A percentile compares a stretch with the other conserved stretches of the same genome.
These are phyloP conservation scores for Thoreauomyces humboldtii DNA, from an alignment of 192 early-diverging fungal species.

Conservation along the genomic window DNA sequence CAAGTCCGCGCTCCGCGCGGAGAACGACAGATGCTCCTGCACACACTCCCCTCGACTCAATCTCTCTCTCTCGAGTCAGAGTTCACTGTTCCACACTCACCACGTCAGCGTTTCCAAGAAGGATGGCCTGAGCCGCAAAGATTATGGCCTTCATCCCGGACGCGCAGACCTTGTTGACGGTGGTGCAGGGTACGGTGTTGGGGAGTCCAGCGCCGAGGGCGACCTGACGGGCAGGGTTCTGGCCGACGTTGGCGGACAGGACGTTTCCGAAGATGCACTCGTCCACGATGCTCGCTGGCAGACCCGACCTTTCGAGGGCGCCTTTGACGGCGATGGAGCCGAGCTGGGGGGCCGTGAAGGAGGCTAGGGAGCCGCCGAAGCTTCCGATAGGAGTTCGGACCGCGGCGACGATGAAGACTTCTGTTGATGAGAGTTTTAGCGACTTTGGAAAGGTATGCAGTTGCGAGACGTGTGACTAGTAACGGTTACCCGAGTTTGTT, in stretches of 20 bases:
- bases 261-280: slow-evolving; percentile 98
- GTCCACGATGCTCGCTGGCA: slow-evolving; percentile 81
- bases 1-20: too few species aligned
- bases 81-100: too few species aligned
- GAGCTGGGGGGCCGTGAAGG: slow-evolving; percentile 78
- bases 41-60: too few species aligned
- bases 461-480: too few species aligned
- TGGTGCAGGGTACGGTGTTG: slow-evolving; percentile 81
- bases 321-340: slow-evolving; percentile 86
- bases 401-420: slow-evolving; percentile 86
- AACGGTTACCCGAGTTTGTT: slow-evolving; percentile 1
- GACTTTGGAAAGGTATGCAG: not conserved
- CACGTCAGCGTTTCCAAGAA: slow-evolving; percentile 47
- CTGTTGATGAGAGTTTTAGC: not conserved
- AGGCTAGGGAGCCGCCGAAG: slow-evolving; percentile 85
- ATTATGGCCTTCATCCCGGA: slow-evolving; percentile 95
- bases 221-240: slow-evolving; percentile 94
- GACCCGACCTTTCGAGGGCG: slow-evolving; percentile 71
- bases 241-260: slow-evolving; percentile 80
- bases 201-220: slow-evolving; percentile 83
- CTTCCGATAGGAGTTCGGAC: slow-evolving; percentile 90
- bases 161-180: slow-evolving; percentile 98
- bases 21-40: too few species aligned
- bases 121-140: slow-evolving; percentile 70
- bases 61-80: too few species aligned